A percentile compares a stretch with the other conserved stretches of the same genome.
Conservation (phyloP, 257 asterid species). For the Nicotiana benthamiana region DNA sequence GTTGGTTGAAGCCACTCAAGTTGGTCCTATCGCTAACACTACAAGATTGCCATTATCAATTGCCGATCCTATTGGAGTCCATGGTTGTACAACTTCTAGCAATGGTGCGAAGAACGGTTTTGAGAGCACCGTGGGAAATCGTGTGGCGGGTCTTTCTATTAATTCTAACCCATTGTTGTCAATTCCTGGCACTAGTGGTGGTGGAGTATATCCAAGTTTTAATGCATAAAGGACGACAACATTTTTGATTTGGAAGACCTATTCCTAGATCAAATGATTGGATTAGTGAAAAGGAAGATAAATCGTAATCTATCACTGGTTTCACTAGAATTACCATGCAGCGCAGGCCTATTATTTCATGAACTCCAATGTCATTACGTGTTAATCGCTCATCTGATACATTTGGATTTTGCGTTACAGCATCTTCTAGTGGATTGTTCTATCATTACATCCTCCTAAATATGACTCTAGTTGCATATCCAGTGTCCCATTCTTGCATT, state of each 20-base stretch:
- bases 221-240: background rate
- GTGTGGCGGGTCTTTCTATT: background rate
- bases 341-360: background rate
- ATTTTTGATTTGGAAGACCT: constrained; percentile 2
- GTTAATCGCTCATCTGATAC: background rate
- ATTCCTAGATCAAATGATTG: background rate
- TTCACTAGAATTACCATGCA: background rate
- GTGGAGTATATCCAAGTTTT: background rate
- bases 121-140: background rate
- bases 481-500: background rate
- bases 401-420: background rate
- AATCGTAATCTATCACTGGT: background rate
- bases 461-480: background rate
- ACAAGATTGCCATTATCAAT: background rate
- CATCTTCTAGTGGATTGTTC: background rate
- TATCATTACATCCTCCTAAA: background rate
- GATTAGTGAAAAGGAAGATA: background rate
- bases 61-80: background rate
- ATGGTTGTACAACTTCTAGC: background rate
- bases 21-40: background rate
- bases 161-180: background rate
- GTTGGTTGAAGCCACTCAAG: background rate
- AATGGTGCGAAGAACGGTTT: background rate
- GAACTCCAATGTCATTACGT: background rate
- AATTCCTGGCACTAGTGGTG: background rate